Base-by-base conservation (phyloP, 495 filamentous ascomycete genomes). In the Aspergillus incahuasiensis region DNA sequence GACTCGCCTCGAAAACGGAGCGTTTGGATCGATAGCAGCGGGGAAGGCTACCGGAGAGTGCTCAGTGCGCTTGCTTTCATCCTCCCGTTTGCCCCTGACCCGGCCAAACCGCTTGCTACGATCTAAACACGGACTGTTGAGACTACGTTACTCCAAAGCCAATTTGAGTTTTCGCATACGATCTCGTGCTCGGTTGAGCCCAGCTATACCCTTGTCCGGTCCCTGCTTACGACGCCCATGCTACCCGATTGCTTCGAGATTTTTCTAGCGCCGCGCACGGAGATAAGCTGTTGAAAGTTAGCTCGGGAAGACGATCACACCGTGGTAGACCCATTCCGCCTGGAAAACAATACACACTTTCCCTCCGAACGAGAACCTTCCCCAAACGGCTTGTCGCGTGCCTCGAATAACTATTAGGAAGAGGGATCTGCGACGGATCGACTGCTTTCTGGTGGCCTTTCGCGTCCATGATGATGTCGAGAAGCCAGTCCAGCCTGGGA, bases 401-500 rank as follows among this genome's bases (percentile, higher is more conserved):
- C 2, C 34, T 20, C 28, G 15, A 48, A 34, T 34, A 48, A 39
- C 11, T 15, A 39, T 20, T 4, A 19, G n/a, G 13, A 44, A 19
- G 52, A 25, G 43, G 34, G 13, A 56, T 21, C 22, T 49, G 51
- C 43, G 34, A 30, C 16, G 34, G 41, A 22, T 54, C 42, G 24
- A 22, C 22, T 46, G 38, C 34, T 34, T 16, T 30, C 15, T 48
- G 48, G 44, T 43, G 50, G 52, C 34, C 44, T n/a, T 40, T 22
- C 15, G 45, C 53, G 32, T 48, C 45, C 65, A 68, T 61, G 16
- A 75, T 73, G 68, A 75, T 75, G 72, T 75, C 71, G 46, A 64
- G 73, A 63, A 78, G 72, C 54, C 75, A 78, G 63, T 75, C 73
- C 16, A 76, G 75, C 54, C 57, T 78, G 59, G 71, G 69, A 35